phyloP scores from a whole-genome alignment of 345 rosid species.

The Litchi chinensis region DNA sequence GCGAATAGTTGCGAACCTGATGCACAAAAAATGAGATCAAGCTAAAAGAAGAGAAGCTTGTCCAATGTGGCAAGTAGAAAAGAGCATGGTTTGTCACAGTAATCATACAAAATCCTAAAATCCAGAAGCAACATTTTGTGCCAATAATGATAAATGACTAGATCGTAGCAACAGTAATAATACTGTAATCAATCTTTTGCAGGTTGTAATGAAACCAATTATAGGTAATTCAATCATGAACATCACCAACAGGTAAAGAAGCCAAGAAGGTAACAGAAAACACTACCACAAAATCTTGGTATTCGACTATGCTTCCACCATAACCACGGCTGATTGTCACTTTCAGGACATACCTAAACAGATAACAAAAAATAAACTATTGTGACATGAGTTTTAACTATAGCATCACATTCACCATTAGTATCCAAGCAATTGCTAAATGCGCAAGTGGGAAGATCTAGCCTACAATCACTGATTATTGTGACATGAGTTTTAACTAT shows the following conservation, averaged over 20 bases:
- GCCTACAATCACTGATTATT: too few species aligned
- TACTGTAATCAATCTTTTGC: background rate
- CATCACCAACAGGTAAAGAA: background rate
- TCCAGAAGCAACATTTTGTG: background rate
- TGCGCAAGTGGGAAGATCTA: background rate
- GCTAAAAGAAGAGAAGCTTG: slow-evolving; percentile 9
- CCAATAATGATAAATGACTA: background rate
- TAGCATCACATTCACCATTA: background rate
- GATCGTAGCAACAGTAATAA: background rate
- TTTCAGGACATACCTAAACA: slow-evolving; percentile 85
- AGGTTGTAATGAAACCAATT: slow-evolving; percentile 6
- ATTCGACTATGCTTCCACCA: slow-evolving; percentile 89
- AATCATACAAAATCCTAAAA: background rate
- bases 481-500: slow-evolving; percentile 7
- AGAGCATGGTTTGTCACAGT: background rate
- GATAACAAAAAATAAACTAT: slow-evolving; percentile 16
- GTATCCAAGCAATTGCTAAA: background rate
- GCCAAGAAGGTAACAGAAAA: slow-evolving; percentile 4
- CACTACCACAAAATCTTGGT: slow-evolving; percentile 89
- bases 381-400: slow-evolving; percentile 8
- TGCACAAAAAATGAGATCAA: slow-evolving; percentile 22
- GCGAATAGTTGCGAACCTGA: slow-evolving; percentile 86
- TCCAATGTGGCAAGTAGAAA: background rate
- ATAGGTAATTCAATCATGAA: background rate
- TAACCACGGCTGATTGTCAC: slow-evolving; percentile 90